phyloP scores from a whole-genome alignment of 2,329 filamentous ascomycete genomes.

The Xylaria sp. region DNA sequence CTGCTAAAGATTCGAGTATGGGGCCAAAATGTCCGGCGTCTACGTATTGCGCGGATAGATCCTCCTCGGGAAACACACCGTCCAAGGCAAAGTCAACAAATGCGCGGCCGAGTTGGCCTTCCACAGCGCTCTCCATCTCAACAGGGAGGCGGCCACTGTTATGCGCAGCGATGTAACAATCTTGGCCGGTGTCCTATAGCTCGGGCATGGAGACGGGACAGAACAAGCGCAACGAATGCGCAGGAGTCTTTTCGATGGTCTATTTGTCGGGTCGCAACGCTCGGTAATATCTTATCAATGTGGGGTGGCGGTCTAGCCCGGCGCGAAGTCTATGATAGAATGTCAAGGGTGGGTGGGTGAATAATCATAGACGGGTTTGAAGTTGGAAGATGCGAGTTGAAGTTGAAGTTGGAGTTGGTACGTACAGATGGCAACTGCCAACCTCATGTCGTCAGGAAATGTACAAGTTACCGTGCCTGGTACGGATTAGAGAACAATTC shows the following conservation, averaged over 20 bases:
- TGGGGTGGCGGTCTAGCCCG: not conserved
- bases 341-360: too few relatives aligned
- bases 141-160: not conserved
- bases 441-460: not conserved
- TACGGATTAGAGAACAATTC: too few relatives aligned
- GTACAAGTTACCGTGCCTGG: not conserved
- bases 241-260: not conserved
- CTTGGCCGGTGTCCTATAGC: not conserved
- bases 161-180: not conserved
- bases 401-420: too few relatives aligned
- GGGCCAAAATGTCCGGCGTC: constrained; percentile 34
- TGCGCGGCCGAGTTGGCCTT: constrained; percentile 46
- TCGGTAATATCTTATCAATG: not conserved
- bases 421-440: not conserved
- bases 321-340: not conserved
- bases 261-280: not conserved
- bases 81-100: constrained; percentile 57
- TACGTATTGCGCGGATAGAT: constrained; percentile 37
- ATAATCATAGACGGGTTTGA: too few relatives aligned
- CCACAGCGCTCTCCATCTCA: constrained; percentile 29
- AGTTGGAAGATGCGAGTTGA: too few relatives aligned
- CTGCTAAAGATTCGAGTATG: constrained; percentile 38
- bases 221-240: not conserved
- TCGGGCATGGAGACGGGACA: not conserved
- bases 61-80: constrained; percentile 44